Evolutionary conservation across 345 rosid genomes (phyloP), one percentile per base, ranked within the genome.

Genomic region (Luvunga scandens): DNA sequence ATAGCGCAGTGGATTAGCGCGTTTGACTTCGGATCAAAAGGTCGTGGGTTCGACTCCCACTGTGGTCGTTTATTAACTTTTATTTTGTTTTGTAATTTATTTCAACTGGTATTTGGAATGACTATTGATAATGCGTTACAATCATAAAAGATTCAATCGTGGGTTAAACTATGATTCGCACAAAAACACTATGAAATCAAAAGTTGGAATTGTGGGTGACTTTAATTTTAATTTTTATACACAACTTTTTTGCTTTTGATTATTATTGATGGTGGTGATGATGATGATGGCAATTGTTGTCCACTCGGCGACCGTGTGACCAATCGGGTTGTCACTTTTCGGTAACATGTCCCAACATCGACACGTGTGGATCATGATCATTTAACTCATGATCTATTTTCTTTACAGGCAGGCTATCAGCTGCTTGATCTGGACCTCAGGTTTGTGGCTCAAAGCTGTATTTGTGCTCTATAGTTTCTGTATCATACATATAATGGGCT

Each of bases 11-110:
- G 94, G 94, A 92, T 92, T 92, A 91, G 95, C 92, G 95, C 96
- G 94, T 94, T 91, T 91, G 97, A 91, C 98, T 95, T 95, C 95
- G 98, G 95, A 93, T 94, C 97, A 94, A 90, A 90, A 93, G 97
- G 95, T 93, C 97, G 98, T 90, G 93, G 91, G 93, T 88, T 93
- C 98, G 98, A 91, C 92, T 85, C 89, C 90, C 94, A 90, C 92
- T 91, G 94, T 90, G 89, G 93, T 90, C 92, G 89, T 13, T 13
- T 1, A 3, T 45, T 13, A 10, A 12, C 3, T 45, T 12, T 30
- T 2, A 3, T 10, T 7, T 9, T 21, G 7, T 45, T 28, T 42
- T 42, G 6, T 10, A 33, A 59, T 73, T n/a, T 16, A 4, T 59
- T 59, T 28, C 62, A 77, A 55, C 36, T 60, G 77, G 77, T 80